These are phyloP conservation scores for Fusarium napiforme DNA, from an alignment of 2,329 filamentous ascomycete species.

Conservation along the genomic window DNA sequence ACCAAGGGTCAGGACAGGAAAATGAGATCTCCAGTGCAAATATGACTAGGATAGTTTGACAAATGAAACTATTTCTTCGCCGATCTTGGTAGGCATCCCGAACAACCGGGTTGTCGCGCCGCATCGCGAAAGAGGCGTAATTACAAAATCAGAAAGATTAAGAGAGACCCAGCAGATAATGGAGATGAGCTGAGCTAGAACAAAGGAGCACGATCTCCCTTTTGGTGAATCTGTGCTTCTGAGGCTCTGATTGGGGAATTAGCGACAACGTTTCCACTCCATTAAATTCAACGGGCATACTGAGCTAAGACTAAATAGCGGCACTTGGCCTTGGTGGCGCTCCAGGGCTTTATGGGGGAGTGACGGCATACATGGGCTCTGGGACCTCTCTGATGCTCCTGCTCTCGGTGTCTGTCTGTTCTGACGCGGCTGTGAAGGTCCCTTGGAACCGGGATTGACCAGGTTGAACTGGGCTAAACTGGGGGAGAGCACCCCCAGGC, in stretches of 20 bases:
- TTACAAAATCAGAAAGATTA: constrained; percentile 1
- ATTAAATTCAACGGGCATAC: constrained; percentile 5
- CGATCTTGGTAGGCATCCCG: constrained; percentile 25
- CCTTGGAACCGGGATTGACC: neutral
- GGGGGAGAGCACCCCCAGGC: constrained; percentile 16
- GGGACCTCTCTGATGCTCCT: constrained; percentile 7
- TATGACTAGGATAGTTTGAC: constrained; percentile 7
- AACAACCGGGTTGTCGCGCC: constrained; percentile 14
- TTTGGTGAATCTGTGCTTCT: neutral
- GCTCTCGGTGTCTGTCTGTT: neutral
- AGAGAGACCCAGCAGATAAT: neutral
- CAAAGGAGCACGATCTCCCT: constrained; percentile 18
- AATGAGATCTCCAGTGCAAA: constrained; percentile 35
- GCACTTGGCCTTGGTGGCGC: constrained; percentile 34
- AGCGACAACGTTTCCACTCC: neutral
- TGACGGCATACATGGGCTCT: constrained; percentile 40
- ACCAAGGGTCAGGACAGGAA: constrained; percentile 19
- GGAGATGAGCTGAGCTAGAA: constrained; percentile 7
- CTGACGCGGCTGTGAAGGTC: neutral
- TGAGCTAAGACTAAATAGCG: constrained; percentile 33
- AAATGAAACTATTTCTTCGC: constrained; percentile 1
- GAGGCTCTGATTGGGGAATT: constrained; percentile 6
- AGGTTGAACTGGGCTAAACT: constrained; percentile 1
- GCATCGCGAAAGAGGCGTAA: constrained; percentile 9
- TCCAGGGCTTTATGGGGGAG: constrained; percentile 30